Base-by-base conservation (phyloP, 2,329 filamentous ascomycete genomes). In the Alternaria conjuncta region DNA sequence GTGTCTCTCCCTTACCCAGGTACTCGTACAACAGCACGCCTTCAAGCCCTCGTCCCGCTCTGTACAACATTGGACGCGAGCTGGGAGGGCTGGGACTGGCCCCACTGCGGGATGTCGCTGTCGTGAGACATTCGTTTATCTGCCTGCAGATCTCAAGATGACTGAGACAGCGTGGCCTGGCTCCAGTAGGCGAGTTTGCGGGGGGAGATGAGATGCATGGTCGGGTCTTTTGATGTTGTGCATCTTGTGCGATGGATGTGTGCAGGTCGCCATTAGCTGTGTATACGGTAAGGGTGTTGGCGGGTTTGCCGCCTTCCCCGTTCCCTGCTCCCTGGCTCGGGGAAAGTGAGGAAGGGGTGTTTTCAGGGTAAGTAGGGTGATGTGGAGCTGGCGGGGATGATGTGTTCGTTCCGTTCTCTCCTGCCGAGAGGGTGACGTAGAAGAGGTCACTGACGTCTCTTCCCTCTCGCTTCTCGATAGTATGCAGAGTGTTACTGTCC, bases 71-170 rank as follows among this genome's bases (percentile, higher is more conserved):
- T 44, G 41, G 12, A 30, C 55, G 43, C 41, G 21, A 54, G 12
- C 30, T 50, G 43, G 13, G n/a, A 49, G 43, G 30, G 6, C 6
- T 25, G 58, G 25, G 43, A 43, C 50, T 62, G 44, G 36, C 13
- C 21, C 49, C 36, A 41, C 54, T 61, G 57, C 66, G 47, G 61
- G 54, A 50, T 25, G 55, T 46, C 23, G 41, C 15, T 64, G 70
- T 57, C 11, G 75, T 73, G 63, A 44, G 30, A 76, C 69, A 47
- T 72, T 53, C 66, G 70, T 67, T 61, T 68, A 76, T 73, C 71
- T 73, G 65, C 67, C 63, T 57, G 65, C 65, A 67, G 65, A 72
- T 71, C 70, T 73, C 32, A 60, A 74, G 74, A 74, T 71, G 73
- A 64, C 61, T 68, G 67, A 70, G 66, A 71, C 71, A 71, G 70